phyloP scores from a whole-genome alignment of 352 stramenopile genomes.

The Halophytophthora batemanensis region DNA sequence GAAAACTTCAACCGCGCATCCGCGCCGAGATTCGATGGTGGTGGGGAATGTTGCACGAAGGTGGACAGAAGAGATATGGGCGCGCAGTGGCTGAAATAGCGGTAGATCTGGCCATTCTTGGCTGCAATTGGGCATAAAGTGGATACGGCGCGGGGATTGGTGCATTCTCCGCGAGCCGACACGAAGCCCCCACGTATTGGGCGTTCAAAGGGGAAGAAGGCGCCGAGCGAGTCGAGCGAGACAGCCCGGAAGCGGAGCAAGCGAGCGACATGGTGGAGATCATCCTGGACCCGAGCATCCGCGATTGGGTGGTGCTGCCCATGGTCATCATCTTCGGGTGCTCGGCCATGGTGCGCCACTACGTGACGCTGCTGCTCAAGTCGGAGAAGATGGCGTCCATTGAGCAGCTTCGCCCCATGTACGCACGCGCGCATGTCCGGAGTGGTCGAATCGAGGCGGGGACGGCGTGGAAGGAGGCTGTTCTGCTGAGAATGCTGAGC shows the following conservation, averaged over 20 bases:
- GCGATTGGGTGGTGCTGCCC: constrained; percentile 96
- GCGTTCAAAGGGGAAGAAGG: background rate
- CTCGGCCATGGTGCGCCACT: constrained; percentile 83
- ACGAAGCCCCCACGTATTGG: too few relatives aligned
- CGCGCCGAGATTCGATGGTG: background rate
- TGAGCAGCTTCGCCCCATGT: constrained; percentile 79
- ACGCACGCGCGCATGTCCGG: constrained; percentile 2
- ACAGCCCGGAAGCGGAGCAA: background rate
- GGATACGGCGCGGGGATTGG: too few relatives aligned
- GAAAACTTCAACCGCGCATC: constrained; percentile 21
- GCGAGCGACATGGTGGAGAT: constrained; percentile 77
- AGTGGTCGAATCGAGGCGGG: background rate
- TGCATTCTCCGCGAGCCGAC: too few relatives aligned
- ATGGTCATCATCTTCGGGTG: constrained; percentile 95
- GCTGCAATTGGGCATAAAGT: too few relatives aligned
- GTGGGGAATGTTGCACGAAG: constrained; percentile 1
- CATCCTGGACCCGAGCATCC: constrained; percentile 92
- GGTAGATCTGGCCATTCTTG: too few relatives aligned
- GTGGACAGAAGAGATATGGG: background rate
- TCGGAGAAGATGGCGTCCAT: constrained; percentile 76
- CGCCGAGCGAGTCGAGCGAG: background rate
- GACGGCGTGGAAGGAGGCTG: background rate
- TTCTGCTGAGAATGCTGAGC: background rate
- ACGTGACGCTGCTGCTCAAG: constrained; percentile 82
- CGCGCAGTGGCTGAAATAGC: background rate